Evolutionary conservation across 2,329 filamentous ascomycete species (phyloP), one percentile per base, ranked within the genome.

Genomic region (Xylaria arbuscula): DNA sequence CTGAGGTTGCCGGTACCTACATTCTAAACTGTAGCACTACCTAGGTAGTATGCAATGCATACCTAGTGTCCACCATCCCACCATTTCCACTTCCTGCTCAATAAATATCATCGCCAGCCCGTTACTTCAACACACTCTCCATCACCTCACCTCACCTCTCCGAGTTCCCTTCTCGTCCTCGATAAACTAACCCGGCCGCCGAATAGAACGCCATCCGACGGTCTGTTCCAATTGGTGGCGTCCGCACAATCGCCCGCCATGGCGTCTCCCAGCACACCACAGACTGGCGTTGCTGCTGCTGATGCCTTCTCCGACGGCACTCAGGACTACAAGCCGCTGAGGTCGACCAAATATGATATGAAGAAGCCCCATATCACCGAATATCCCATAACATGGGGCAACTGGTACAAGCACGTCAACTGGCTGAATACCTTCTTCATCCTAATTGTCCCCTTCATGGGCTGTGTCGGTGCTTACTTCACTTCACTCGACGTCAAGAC

Each of bases 391-490:
- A 97, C 93, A 68, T 87, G 85, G 81, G 84, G 86, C 76, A 97
- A 97, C 85, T 96, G 93, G 92, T 90, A 94, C 83, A 91, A 94
- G 83, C 94, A 97, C 79, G 87, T 97, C 85, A 94, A 97, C 87
- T 97, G 94, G 93, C 87, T 97, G 73, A 97, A 97, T 81, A 90
- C 93, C 71, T 87, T 86, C 70, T 87, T 97, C 79, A 95, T 97
- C 79, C 81, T 97, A 72, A 85, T 91, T 73, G 87, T 97, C 54
- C 94, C 94, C 50, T 70, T 94, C 56, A 84, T 88, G 66, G 94
- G 94, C 71, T 87, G 91, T 78, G 81, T 96, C 74, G 87, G 89
- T 63, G 87, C 93, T 60, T 89, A 92, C 82, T 97, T 91, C 90
- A 91, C 93, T 54, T 93, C 93, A 64, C 73, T 79, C 4, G 66